A percentile compares a stretch with the other conserved stretches of the same genome.
These are phyloP conservation scores for Yamagishiella unicocca DNA, from an alignment of 139 green algal genomes.

Conservation along the genomic window DNA sequence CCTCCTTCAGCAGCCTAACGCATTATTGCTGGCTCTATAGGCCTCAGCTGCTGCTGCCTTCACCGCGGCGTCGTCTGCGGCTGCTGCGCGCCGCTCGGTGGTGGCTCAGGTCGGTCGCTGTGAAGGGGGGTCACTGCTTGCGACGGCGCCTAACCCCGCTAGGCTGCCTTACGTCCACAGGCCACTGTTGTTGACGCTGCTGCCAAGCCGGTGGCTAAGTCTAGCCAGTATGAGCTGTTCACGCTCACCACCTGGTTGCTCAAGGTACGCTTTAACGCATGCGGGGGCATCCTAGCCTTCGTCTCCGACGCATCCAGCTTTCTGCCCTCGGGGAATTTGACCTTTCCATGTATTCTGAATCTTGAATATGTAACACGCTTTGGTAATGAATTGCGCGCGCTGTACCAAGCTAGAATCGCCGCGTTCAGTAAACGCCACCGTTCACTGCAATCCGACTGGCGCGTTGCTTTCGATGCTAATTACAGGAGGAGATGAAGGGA, in stretches of 20 bases:
- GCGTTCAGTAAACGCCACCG: neutral
- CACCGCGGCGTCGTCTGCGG: neutral
- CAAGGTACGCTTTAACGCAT: conserved; percentile 63
- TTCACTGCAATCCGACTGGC: neutral
- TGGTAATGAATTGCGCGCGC: too few relatives aligned
- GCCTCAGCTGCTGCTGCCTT: neutral
- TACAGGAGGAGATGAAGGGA: conserved; percentile 84
- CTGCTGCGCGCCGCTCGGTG: conserved; percentile 37
- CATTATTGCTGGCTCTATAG: neutral
- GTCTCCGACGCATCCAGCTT: too few relatives aligned
- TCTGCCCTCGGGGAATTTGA: too few relatives aligned
- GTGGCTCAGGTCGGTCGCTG: conserved; percentile 22
- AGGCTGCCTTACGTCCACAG: neutral
- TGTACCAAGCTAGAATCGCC: neutral
- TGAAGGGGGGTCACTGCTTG: neutral
- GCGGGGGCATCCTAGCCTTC: too few relatives aligned
- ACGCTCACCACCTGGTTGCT: conserved; percentile 92
- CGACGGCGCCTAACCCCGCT: neutral
- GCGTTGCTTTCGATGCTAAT: neutral
- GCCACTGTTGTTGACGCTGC: conserved; percentile 6
- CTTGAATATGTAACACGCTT: too few relatives aligned
- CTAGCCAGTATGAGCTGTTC: conserved; percentile 76
- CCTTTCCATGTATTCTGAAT: neutral
- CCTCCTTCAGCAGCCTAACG: neutral
- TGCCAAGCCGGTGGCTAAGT: conserved; percentile 1